Percentiles rank a stretch among this genome's conserved stretches.
Conservation (phyloP, 2,329 filamentous ascomycete genomes). For the Didymella sp. region DNA sequence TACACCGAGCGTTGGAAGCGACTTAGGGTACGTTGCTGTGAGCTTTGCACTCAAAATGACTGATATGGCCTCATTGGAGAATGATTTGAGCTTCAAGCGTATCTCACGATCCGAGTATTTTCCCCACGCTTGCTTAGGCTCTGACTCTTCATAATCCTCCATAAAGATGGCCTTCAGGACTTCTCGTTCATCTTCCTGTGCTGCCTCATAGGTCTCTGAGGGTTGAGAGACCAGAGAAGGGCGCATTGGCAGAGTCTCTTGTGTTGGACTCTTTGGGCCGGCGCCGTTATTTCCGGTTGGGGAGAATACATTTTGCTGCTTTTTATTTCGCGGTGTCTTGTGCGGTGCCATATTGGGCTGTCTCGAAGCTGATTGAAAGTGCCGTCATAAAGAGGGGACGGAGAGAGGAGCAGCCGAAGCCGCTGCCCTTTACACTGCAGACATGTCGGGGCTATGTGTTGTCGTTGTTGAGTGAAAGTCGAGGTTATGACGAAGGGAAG, state of each 20-base stretch:
- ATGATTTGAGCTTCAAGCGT: conserved; percentile 77
- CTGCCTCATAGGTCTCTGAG: conserved; percentile 74
- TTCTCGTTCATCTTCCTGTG: conserved; percentile 86
- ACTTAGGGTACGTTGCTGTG: conserved; percentile 90
- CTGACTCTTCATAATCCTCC: conserved; percentile 82
- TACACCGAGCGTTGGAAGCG: conserved; percentile 73
- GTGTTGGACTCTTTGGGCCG: conserved; percentile 34
- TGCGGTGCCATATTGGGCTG: conserved; percentile 56
- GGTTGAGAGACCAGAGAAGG: conserved; percentile 46
- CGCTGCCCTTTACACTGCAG: conserved; percentile 54
- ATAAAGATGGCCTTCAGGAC: conserved; percentile 87
- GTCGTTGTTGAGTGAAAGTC: conserved; percentile 22
- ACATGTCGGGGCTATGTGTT: conserved; percentile 36
- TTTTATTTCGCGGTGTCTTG: conserved; percentile 54
- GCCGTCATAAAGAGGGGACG: conserved; percentile 44
- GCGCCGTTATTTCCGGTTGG: conserved; percentile 34
- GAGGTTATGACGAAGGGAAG: conserved; percentile 29
- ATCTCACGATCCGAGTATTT: conserved; percentile 82
- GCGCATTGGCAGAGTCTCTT: conserved; percentile 40
- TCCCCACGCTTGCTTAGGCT: conserved; percentile 82
- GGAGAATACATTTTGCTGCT: conserved; percentile 43
- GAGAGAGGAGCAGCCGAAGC: conserved; percentile 57
- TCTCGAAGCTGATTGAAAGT: conserved; percentile 44
- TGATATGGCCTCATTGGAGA: conserved; percentile 73
- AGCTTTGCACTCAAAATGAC: conserved; percentile 79